Percentiles rank a stretch among this genome's conserved stretches.
Conservation (phyloP, 441 rosid genomes). For the Adansonia grandidieri region DNA sequence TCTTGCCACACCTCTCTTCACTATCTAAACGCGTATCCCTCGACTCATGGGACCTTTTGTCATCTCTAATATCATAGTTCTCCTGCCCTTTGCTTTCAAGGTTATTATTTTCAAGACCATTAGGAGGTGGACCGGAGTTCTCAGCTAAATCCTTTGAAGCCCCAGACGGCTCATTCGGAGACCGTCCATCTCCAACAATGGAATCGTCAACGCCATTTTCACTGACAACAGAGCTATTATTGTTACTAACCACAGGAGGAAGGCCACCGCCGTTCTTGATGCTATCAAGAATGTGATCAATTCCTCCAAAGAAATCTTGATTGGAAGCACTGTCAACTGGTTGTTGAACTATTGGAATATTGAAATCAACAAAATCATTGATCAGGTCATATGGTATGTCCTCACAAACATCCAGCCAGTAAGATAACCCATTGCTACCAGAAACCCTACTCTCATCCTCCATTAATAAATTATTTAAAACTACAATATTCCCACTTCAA, state of each 20-base stretch:
- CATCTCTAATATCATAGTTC: constrained; percentile 26
- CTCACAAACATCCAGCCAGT: constrained; percentile 32
- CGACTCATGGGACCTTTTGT: constrained; percentile 32
- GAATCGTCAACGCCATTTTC: constrained; percentile 39
- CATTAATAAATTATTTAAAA: constrained; percentile 36
- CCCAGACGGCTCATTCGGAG: constrained; percentile 34
- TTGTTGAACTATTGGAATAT: constrained; percentile 51
- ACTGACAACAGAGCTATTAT: constrained; percentile 18
- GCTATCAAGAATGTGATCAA: constrained; percentile 88
- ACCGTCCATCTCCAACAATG: constrained; percentile 31
- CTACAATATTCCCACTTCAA: constrained; percentile 15
- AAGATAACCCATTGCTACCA: constrained; percentile 49
- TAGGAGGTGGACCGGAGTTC: constrained; percentile 31
- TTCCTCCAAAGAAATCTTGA: constrained; percentile 92
- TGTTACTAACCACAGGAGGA: constrained; percentile 36
- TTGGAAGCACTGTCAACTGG: constrained; percentile 46
- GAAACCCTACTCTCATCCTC: constrained; percentile 64
- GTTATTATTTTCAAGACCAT: constrained; percentile 31
- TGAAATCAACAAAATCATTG: constrained; percentile 72
- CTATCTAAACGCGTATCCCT: constrained; percentile 47
- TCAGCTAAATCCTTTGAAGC: constrained; percentile 26
- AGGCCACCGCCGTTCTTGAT: constrained; percentile 80
- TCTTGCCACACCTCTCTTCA: constrained; percentile 59
- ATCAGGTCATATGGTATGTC: constrained; percentile 10
- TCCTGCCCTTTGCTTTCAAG: constrained; percentile 31